A percentile compares a stretch with the other conserved stretches of the same genome.
These are phyloP conservation scores for Yamadazyma taylorii DNA, from an alignment of 1,139 yeast species.

Conservation along the genomic window DNA sequence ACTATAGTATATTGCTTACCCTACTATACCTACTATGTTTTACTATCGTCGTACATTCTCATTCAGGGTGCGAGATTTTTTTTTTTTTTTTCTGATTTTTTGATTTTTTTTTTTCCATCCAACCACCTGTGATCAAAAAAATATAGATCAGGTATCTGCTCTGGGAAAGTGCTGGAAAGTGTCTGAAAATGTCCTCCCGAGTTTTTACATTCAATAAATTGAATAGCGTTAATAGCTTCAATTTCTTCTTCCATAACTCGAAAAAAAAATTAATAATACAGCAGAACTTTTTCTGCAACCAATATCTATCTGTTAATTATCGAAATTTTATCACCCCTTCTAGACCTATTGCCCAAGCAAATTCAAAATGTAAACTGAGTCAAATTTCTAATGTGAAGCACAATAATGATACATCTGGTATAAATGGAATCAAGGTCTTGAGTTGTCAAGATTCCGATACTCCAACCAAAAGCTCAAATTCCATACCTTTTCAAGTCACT, in stretches of 20 bases:
- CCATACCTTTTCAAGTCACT: conserved; percentile 62
- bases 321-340: conserved; percentile 5
- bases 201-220: conserved; percentile 23
- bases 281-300: conserved; percentile 40
- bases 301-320: conserved; percentile 19
- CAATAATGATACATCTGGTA: conserved; percentile 11
- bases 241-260: conserved; percentile 42
- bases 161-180: neutral
- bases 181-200: conserved; percentile 1
- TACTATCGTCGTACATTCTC: too few species aligned
- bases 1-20: too few species aligned
- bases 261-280: conserved; percentile 29
- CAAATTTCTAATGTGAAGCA: neutral
- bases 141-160: too few species aligned
- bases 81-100: too few species aligned
- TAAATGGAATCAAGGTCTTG: conserved; percentile 26
- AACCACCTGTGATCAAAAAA: too few species aligned
- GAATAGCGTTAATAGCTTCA: conserved; percentile 32
- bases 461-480: conserved; percentile 10
- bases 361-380: neutral
- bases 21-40: too few species aligned
- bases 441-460: conserved; percentile 41
- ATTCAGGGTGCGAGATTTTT: too few species aligned
- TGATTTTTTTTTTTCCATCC: too few species aligned
- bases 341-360: neutral